Base-by-base conservation (phyloP, 306 rosid species). In the Sicyos edulis region DNA sequence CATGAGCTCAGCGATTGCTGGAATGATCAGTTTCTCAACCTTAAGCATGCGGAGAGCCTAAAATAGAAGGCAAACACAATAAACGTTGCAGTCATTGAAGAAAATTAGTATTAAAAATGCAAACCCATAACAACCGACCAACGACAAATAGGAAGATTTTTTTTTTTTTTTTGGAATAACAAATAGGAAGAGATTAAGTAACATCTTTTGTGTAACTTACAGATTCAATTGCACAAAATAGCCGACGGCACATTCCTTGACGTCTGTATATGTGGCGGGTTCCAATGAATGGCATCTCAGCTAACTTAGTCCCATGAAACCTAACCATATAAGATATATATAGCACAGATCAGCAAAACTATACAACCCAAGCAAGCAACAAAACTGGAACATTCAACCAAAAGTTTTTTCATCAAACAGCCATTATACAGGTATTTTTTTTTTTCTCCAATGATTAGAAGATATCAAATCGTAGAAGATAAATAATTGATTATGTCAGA, bases 191-290 rank as follows among this genome's bases (percentile, higher is more conserved):
- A 74, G 73, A 77, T 20, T 52, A 64, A 66, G 44, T 71, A 53
- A 58, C 60, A 76, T 49, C 69, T 60, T 75, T 77, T 53, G 77
- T 56, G 73, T 47, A 79, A 75, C 81, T 78, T 86, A 95, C 99
- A 26, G 75, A 82, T 83, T 95, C 97, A 82, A 95, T 86, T 74
- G 96, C 95, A 62, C 86, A 74, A 76, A 95, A 89, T 83, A 95
- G 96, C 53, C 95, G 86, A 42, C 99, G 97, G 76, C 96, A 95
- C 99, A 95, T 95, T 82, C 99, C 99, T 80, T 95, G 97, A 59
- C 87, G 96, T 80, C 99, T 91, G 63, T 95, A 89, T 75, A 91
- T 83, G 60, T 91, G 95, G 74, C 97, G 99, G 78, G 97, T 91
- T 79, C 97, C 97, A 16, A 95, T 95, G 77, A 87, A 95, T 60